These are phyloP conservation scores for Amylostereum chailletii DNA, from an alignment of 1,284 basidiomycete genomes.

Conservation along the genomic window DNA sequence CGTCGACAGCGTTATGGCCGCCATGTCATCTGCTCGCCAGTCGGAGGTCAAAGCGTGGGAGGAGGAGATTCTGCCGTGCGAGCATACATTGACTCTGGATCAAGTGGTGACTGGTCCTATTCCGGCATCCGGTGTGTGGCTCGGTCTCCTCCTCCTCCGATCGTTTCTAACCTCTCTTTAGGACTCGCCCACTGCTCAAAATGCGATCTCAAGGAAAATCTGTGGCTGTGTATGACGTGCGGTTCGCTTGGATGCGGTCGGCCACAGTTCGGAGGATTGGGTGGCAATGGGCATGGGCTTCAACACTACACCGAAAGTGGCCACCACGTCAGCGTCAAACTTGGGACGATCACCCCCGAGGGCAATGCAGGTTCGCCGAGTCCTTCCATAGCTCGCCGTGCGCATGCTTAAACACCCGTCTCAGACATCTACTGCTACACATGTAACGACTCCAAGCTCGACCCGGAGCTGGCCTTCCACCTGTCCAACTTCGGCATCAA, in stretches of 20 bases:
- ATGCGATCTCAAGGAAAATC: slow-evolving; percentile 80
- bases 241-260: slow-evolving; percentile 94
- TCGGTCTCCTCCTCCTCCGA: neutral
- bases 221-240: slow-evolving; percentile 94
- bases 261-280: slow-evolving; percentile 76
- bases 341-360: slow-evolving; percentile 96
- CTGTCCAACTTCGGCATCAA: slow-evolving; percentile 84
- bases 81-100: slow-evolving; percentile 77
- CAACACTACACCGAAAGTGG: slow-evolving; percentile 70
- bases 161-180: slow-evolving; percentile 14
- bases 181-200: slow-evolving; percentile 70
- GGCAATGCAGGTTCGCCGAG: slow-evolving; percentile 68
- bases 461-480: slow-evolving; percentile 73
- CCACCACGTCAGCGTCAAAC: slow-evolving; percentile 86
- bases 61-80: slow-evolving; percentile 85
- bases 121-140: slow-evolving; percentile 35
- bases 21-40: slow-evolving; percentile 84
- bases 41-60: slow-evolving; percentile 98
- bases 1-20: slow-evolving; percentile 68
- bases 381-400: neutral
- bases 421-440: slow-evolving; percentile 91
- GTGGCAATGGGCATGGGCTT: slow-evolving; percentile 89
- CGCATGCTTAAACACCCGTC: neutral
- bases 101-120: slow-evolving; percentile 53
- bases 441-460: slow-evolving; percentile 83